Evolutionary conservation across 306 rosid species (phyloP).

Genomic region (Aeschynomene evenia): DNA sequence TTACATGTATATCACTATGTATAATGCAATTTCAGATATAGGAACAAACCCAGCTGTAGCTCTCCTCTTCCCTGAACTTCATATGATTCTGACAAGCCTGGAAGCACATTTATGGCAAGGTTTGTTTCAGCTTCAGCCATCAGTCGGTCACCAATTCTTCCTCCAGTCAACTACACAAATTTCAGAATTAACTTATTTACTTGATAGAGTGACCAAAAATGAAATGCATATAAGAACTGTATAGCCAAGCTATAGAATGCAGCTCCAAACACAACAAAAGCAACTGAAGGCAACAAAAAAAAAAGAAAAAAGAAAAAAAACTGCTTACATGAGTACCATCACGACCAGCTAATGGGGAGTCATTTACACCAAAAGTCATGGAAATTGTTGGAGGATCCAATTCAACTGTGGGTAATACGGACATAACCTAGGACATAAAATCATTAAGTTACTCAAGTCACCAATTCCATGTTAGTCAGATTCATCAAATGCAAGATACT

Average conservation of each 20-base stretch:
- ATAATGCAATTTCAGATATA: slow-evolving; percentile 23
- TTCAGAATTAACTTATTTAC: slow-evolving; percentile 36
- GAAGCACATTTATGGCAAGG: slow-evolving; percentile 96
- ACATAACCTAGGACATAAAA: slow-evolving; percentile 56
- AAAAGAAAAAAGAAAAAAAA: slow-evolving; percentile 37
- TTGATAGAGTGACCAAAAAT: slow-evolving; percentile 22
- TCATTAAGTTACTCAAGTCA: slow-evolving; percentile 12
- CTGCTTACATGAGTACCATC: slow-evolving; percentile 90
- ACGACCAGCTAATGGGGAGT: slow-evolving; percentile 97
- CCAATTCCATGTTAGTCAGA: slow-evolving; percentile 2
- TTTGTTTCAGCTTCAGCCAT: slow-evolving; percentile 97
- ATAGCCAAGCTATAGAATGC: slow-evolving; percentile 16
- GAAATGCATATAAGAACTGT: neutral
- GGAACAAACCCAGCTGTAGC: slow-evolving; percentile 85
- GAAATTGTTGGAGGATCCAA: slow-evolving; percentile 99
- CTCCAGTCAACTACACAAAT: slow-evolving; percentile 77
- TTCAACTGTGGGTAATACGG: slow-evolving; percentile 79
- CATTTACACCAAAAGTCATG: slow-evolving; percentile 98
- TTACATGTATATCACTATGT: neutral
- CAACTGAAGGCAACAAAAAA: slow-evolving; percentile 17
- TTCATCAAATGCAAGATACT: neutral
- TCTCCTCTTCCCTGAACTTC: slow-evolving; percentile 99
- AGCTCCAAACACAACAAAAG: too few relatives aligned
- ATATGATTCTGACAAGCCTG: slow-evolving; percentile 84
- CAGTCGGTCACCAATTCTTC: slow-evolving; percentile 84